phyloP scores from a whole-genome alignment of 208 protist genomes.

The Leishmania major region DNA sequence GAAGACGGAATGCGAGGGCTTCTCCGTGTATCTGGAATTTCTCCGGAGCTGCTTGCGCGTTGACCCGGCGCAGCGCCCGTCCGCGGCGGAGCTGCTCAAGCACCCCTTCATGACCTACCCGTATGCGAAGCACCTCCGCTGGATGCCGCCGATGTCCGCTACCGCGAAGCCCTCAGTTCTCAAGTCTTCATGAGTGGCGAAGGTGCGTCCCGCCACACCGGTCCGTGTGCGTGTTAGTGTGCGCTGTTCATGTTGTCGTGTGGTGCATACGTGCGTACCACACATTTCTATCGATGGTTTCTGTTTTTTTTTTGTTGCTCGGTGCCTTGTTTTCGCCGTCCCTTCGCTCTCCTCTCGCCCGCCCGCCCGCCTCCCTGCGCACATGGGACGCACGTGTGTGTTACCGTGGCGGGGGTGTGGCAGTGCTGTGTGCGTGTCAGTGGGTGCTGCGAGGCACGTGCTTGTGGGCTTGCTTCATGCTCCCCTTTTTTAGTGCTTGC shows the following conservation, averaged over 20 bases:
- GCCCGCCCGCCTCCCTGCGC: not conserved
- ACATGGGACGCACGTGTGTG: not conserved
- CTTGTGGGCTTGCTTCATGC: no score
- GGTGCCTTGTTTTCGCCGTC: not conserved
- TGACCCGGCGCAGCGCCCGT: conserved; percentile 51
- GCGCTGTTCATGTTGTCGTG: not conserved
- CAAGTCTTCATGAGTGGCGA: not conserved
- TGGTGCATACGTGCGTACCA: not conserved
- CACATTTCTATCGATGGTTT: not conserved
- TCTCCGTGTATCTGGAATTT: conserved; percentile 60
- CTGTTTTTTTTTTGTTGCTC: not conserved
- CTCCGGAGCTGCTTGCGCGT: conserved; percentile 49
- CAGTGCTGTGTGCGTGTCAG: not conserved
- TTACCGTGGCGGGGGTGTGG: not conserved
- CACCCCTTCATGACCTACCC: conserved; percentile 55
- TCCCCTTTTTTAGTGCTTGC: no score
- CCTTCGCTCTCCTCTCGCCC: not conserved
- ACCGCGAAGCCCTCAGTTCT: not conserved
- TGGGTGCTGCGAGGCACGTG: no score
- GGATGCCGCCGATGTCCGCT: conserved; percentile 29
- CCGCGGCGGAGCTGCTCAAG: conserved; percentile 42
- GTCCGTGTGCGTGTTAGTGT: not conserved
- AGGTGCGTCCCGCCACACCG: not conserved
- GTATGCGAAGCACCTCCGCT: conserved; percentile 53
- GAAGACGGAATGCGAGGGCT: conserved; percentile 34